phyloP scores from a whole-genome alignment of 352 stramenopile genomes.

The Phytopythium aichiense region DNA sequence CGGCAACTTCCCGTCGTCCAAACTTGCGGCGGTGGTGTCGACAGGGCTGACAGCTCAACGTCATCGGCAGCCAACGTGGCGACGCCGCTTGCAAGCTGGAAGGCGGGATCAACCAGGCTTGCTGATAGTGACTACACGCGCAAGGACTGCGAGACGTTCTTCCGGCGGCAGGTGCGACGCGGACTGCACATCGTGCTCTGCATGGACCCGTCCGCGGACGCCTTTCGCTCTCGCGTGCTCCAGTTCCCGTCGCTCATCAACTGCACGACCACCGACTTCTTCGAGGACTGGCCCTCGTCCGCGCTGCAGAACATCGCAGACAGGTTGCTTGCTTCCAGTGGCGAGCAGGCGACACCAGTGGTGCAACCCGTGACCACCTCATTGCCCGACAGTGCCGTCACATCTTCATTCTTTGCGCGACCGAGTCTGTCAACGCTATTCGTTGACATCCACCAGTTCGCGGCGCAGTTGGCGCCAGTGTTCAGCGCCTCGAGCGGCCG shows the following conservation, averaged over 20 bases:
- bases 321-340: conserved; percentile 26
- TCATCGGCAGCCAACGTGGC: background rate
- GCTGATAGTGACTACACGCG: conserved; percentile 30
- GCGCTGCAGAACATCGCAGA: conserved; percentile 84
- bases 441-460: conserved; percentile 50
- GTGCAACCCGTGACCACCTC: background rate
- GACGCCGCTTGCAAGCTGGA: background rate
- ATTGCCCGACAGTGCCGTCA: background rate
- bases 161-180: conserved; percentile 66
- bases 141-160: conserved; percentile 79
- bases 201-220: conserved; percentile 76
- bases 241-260: conserved; percentile 93
- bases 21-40: background rate
- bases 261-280: conserved; percentile 93
- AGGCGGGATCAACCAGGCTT: background rate
- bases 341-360: conserved; percentile 10
- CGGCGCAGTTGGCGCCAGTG: conserved; percentile 11
- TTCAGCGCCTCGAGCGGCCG: conserved; percentile 38
- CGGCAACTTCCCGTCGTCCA: background rate
- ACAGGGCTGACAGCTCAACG: background rate
- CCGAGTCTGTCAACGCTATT: conserved; percentile 33
- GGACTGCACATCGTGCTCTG: conserved; percentile 92
- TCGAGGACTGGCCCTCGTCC: conserved; percentile 88
- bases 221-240: conserved; percentile 80
- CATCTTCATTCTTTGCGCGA: conserved; percentile 9